Conservation (phyloP, 169 alveolate species). For the Cryptosporidium parvum region DNA sequence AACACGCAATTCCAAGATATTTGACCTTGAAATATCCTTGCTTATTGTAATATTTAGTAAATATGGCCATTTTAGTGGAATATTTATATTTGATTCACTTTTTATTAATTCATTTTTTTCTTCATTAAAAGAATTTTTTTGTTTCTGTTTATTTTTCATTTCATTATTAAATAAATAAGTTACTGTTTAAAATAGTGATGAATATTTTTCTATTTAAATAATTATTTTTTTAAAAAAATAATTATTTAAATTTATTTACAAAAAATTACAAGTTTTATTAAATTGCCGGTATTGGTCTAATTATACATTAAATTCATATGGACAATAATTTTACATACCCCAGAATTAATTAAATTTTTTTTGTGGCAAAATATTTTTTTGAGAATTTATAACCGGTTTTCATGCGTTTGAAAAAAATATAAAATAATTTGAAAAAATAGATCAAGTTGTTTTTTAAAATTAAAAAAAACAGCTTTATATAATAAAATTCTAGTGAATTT, state of each 20-base stretch:
- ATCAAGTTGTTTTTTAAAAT: neutral
- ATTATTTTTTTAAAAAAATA: too few relatives aligned
- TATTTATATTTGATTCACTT: neutral
- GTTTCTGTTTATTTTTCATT: conserved; percentile 51
- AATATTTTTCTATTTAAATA: too few relatives aligned
- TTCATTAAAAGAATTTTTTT: neutral
- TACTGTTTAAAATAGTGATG: too few relatives aligned
- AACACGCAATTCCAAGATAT: conserved; percentile 41
- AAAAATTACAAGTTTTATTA: too few relatives aligned
- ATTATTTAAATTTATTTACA: too few relatives aligned
- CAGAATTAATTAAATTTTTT: too few relatives aligned
- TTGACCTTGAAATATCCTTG: conserved; percentile 46
- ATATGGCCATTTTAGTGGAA: conserved; percentile 25
- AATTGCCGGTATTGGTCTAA: neutral
- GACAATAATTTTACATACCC: neutral
- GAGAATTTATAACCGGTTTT: neutral
- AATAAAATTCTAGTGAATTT: neutral
- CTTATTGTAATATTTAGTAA: neutral
- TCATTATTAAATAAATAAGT: conserved; percentile 30
- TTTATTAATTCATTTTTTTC: neutral
- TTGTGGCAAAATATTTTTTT: neutral
- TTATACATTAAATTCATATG: neutral
- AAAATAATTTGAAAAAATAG: neutral
- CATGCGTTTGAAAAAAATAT: conserved; percentile 13
- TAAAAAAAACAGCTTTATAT: too few relatives aligned